Evolutionary conservation across 2,329 filamentous ascomycete species (phyloP).

Genomic region (Fusarium hainanense): DNA sequence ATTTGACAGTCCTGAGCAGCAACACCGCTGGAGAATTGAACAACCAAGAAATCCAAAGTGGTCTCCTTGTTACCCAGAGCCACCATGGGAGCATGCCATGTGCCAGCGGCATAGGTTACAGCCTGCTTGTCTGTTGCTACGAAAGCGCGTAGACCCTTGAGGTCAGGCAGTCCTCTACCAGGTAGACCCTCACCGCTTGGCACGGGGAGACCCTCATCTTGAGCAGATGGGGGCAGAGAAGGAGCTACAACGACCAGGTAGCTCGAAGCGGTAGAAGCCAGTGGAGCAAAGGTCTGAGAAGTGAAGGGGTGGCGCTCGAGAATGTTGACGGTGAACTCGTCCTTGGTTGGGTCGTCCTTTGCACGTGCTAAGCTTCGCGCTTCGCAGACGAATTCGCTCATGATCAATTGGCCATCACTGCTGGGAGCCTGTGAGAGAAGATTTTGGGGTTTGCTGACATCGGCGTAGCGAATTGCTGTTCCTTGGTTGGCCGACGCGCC

Average conservation of each 20-base stretch:
- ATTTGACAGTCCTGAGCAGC: constrained; percentile 89
- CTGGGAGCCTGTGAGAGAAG: constrained; percentile 76
- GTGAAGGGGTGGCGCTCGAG: constrained; percentile 95
- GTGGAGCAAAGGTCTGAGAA: constrained; percentile 89
- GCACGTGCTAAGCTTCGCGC: constrained; percentile 46
- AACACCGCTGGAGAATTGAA: constrained; percentile 89
- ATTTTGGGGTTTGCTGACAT: constrained; percentile 79
- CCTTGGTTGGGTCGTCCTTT: constrained; percentile 15
- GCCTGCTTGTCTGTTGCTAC: constrained; percentile 81
- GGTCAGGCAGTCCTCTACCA: constrained; percentile 76
- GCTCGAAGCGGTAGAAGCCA: constrained; percentile 63
- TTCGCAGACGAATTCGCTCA: constrained; percentile 90
- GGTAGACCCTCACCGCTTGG: constrained; percentile 57
- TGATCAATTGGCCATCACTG: constrained; percentile 65
- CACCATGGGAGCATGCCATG: constrained; percentile 97
- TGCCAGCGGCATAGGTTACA: constrained; percentile 90
- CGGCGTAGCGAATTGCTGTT: constrained; percentile 85
- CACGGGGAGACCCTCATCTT: constrained; percentile 44
- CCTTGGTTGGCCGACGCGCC: constrained; percentile 82
- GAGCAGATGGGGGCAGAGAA: constrained; percentile 63
- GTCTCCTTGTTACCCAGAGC: constrained; percentile 71
- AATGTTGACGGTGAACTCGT: constrained; percentile 70
- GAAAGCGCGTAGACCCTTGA: constrained; percentile 78
- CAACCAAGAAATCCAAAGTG: constrained; percentile 86
- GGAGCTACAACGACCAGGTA: constrained; percentile 94